A percentile compares a stretch with the other conserved stretches of the same genome.
phyloP scores from a whole-genome alignment of 1,284 basidiomycete genomes.

The Melampsora medusae region DNA sequence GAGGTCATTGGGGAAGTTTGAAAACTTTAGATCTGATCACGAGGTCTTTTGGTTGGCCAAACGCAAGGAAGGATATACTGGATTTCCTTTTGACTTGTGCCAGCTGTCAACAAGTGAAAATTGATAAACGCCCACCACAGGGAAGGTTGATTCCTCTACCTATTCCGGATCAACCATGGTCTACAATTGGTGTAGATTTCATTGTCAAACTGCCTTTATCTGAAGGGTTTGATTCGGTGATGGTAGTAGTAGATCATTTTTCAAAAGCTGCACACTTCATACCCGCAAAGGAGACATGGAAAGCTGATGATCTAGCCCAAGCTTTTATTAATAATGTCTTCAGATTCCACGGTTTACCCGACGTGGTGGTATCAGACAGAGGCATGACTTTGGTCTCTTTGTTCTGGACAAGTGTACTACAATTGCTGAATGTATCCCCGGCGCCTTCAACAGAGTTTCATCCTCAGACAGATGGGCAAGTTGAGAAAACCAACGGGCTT shows the following conservation, averaged over 20 bases:
- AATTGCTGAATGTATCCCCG: background rate
- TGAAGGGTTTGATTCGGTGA: too few species aligned
- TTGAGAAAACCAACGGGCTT: constrained; percentile 5
- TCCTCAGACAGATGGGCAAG: constrained; percentile 23
- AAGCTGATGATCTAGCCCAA: too few species aligned
- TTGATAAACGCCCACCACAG: background rate
- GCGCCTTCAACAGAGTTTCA: constrained; percentile 21
- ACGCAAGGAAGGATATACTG: too few species aligned
- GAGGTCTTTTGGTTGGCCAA: too few species aligned
- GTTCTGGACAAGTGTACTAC: background rate
- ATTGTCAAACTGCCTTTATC: constrained; percentile 50
- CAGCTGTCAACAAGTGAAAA: constrained; percentile 14
- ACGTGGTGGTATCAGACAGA: constrained; percentile 15
- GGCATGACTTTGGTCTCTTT: constrained; percentile 7
- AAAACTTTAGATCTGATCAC: background rate
- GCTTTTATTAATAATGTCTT: too few species aligned
- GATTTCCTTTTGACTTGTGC: too few species aligned
- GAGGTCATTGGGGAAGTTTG: constrained; percentile 1
- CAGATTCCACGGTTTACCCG: background rate
- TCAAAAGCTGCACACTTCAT: too few species aligned
- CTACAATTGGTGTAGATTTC: constrained; percentile 59
- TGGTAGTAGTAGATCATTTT: too few species aligned
- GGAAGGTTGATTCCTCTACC: constrained; percentile 55
- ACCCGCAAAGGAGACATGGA: too few species aligned
- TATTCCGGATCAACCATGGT: constrained; percentile 53